Conservation (phyloP, 2,329 filamentous ascomycete species). For the Neonectria ditissima region DNA sequence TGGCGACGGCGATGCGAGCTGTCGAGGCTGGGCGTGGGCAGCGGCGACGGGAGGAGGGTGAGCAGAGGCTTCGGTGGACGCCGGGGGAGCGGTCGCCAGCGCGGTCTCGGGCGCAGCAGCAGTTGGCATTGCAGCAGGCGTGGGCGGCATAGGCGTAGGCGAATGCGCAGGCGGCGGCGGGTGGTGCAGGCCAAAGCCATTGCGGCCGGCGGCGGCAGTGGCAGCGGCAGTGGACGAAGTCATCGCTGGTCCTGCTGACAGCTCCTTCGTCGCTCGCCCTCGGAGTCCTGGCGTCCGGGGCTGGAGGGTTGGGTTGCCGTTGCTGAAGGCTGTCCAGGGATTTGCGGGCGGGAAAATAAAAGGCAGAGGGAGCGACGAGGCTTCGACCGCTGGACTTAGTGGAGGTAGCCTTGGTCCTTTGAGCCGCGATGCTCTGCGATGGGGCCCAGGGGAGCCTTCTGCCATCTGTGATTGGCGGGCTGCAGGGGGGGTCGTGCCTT, state of each 20-base stretch:
- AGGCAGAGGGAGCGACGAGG: slow-evolving; percentile 43
- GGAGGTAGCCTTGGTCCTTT: slow-evolving; percentile 33
- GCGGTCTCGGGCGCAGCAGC: slow-evolving; percentile 29
- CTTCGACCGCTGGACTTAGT: slow-evolving; percentile 37
- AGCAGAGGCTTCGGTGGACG: slow-evolving; percentile 25
- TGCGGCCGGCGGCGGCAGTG: slow-evolving; percentile 51
- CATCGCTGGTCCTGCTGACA: slow-evolving; percentile 67
- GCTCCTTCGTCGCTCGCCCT: slow-evolving; percentile 65
- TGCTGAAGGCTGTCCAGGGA: slow-evolving; percentile 23
- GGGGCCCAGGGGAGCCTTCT: slow-evolving; percentile 36
- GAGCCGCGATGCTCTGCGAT: slow-evolving; percentile 46
- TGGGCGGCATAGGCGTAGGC: slow-evolving; percentile 34
- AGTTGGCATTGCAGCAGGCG: slow-evolving; percentile 23
- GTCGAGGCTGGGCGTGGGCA: slow-evolving; percentile 18
- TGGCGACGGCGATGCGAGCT: slow-evolving; percentile 1
- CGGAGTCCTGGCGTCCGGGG: slow-evolving; percentile 36
- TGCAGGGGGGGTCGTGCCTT: slow-evolving; percentile 28
- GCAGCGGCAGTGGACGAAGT: slow-evolving; percentile 63
- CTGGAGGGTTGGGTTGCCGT: slow-evolving; percentile 32
- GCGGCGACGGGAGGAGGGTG: slow-evolving; percentile 28
- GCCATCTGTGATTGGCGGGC: slow-evolving; percentile 40
- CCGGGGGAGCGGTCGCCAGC: slow-evolving; percentile 30
- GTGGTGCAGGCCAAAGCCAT: slow-evolving; percentile 36
- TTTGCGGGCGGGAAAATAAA: slow-evolving; percentile 43
- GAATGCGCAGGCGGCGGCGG: slow-evolving; percentile 40